Evolutionary conservation across 2,329 filamentous ascomycete genomes (phyloP).

Genomic region (Aureobasidium sp.): DNA sequence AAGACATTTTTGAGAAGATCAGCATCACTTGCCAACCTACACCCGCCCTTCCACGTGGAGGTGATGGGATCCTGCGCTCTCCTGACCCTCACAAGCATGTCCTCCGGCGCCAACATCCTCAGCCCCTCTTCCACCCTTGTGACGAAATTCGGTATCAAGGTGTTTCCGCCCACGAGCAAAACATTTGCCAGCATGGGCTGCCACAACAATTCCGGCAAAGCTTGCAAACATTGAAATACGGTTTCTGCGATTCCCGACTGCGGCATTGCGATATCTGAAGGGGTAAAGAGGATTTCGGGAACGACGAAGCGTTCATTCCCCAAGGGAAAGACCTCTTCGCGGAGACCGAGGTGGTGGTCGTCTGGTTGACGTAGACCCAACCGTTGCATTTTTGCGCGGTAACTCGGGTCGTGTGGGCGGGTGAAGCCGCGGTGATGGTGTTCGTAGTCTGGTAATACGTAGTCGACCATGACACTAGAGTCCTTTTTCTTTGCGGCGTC

Average conservation of each 20-base stretch:
- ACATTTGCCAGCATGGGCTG: constrained; percentile 80
- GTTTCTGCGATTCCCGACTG: constrained; percentile 76
- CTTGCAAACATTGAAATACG: constrained; percentile 70
- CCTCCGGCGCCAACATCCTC: constrained; percentile 43
- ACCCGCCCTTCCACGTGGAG: constrained; percentile 81
- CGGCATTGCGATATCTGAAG: constrained; percentile 74
- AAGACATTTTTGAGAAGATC: constrained; percentile 57
- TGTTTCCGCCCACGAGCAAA: constrained; percentile 80
- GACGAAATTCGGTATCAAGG: constrained; percentile 72
- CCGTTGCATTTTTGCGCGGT: constrained; percentile 47
- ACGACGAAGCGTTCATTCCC: constrained; percentile 88
- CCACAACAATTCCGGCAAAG: constrained; percentile 74
- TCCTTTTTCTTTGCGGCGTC: constrained; percentile 64
- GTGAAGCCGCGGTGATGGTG: constrained; percentile 59
- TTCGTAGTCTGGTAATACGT: constrained; percentile 79
- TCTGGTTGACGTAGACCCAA: constrained; percentile 35
- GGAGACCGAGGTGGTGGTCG: constrained; percentile 26
- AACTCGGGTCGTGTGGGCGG: constrained; percentile 66
- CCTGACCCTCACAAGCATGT: constrained; percentile 69
- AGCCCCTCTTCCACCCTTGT: constrained; percentile 53
- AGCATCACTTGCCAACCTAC: constrained; percentile 63
- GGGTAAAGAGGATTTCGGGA: constrained; percentile 83
- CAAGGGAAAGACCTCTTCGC: constrained; percentile 76
- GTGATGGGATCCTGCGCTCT: constrained; percentile 65
- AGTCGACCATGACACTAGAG: constrained; percentile 68